Percentiles rank a stretch among this genome's conserved stretches.
phyloP scores from a whole-genome alignment of 805 yeast species.

The Cyberlindnera samutprakarnensis region DNA sequence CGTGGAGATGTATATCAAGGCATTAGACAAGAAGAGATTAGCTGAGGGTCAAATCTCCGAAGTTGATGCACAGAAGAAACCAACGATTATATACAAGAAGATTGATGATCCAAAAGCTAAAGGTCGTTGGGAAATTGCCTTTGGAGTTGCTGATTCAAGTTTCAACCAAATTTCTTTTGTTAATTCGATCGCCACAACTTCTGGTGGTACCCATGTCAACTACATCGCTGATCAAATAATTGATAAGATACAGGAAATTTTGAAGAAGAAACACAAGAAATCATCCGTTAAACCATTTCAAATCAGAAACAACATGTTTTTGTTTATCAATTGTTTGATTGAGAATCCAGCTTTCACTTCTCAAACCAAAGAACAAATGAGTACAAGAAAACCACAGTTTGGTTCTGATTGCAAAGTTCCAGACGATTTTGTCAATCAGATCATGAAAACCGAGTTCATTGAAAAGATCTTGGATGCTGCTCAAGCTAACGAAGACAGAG shows the following conservation, averaged over 20 bases:
- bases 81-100: slow-evolving; percentile 70
- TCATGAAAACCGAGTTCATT: slow-evolving; percentile 64
- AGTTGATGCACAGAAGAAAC: slow-evolving; percentile 33
- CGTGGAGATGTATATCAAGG: slow-evolving; percentile 81
- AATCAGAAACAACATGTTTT: slow-evolving; percentile 81
- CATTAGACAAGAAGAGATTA: slow-evolving; percentile 43
- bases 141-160: slow-evolving; percentile 82
- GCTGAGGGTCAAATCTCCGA: slow-evolving; percentile 23
- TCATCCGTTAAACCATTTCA: slow-evolving; percentile 82
- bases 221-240: slow-evolving; percentile 80
- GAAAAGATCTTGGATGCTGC: slow-evolving; percentile 73
- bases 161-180: slow-evolving; percentile 96
- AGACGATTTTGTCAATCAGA: slow-evolving; percentile 66
- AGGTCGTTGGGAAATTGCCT: slow-evolving; percentile 88
- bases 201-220: slow-evolving; percentile 95
- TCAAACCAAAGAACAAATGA: slow-evolving; percentile 93
- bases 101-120: slow-evolving; percentile 44
- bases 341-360: slow-evolving; percentile 97
- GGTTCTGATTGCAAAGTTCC: slow-evolving; percentile 79
- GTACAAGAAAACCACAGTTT: slow-evolving; percentile 82
- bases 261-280: slow-evolving; percentile 59
- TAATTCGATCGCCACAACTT: slow-evolving; percentile 93
- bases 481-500: slow-evolving; percentile 82
- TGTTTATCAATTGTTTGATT: slow-evolving; percentile 85
- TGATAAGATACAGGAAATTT: slow-evolving; percentile 60